Evolutionary conservation across 1,139 yeast genomes (phyloP), one percentile per base, ranked within the genome.

Genomic region (Sugiyamaella xylanicola): DNA sequence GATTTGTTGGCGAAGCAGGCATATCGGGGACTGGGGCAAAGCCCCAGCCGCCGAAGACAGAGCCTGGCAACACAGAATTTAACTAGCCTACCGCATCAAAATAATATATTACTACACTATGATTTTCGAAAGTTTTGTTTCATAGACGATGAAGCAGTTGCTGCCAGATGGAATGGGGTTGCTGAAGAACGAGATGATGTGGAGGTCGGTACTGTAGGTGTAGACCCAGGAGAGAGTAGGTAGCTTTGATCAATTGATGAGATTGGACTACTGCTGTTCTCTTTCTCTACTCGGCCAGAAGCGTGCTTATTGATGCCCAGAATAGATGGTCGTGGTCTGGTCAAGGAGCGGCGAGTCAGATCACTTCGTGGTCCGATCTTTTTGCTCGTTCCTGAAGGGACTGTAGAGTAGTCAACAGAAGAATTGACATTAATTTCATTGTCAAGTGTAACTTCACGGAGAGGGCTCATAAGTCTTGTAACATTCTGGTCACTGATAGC

Each of bases 361-460:
- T 64, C 66, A 22, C 65, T 59, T 35, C 61, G 60, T 41, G 62
- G 65, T n/a, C 68, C 68, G 52, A 65, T 63, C 29, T 51, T 50
- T 29, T 53, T 55, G 21, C 55, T 45, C 32, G 46, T 47, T 41
- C 27, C 17, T 2, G 47, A 40, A 16, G 54, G 43, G 22, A 27
- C 35, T 13, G 49, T 39, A 25, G 39, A 29, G 27, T 16, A 39
- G 19, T 48, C 48, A 15, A 19, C n/a, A 37, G 42, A 53, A 8
- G 54, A 42, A 20, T 19, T 42, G 46, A 17, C 45, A 32, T 53
- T 53, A 37, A 53, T 43, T 13, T 40, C 43, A n/a, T 46, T 37
- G 11, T 35, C 43, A 29, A 27, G 20, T 9, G 35, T 42, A 2
- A 54, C 51, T 35, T 54, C 57, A 3, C 53, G 51, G 22, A 54